A percentile compares a stretch with the other conserved stretches of the same genome.
These are phyloP conservation scores for Microdochium nivale DNA, from an alignment of 2,329 filamentous ascomycete genomes.

Conservation along the genomic window DNA sequence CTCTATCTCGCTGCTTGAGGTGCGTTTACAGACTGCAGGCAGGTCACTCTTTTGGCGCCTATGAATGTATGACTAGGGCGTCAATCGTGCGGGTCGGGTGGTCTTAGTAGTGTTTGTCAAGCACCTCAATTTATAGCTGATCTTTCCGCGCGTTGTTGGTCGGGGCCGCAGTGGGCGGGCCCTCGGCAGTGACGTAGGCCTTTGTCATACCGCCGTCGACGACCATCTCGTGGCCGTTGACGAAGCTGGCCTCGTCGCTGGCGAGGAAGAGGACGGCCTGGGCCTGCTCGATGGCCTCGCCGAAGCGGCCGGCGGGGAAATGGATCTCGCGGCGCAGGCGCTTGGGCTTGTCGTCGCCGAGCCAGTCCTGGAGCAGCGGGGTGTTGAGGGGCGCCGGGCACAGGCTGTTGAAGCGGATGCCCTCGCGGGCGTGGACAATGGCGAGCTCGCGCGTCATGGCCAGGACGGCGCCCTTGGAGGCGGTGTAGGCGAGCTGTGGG, in stretches of 20 bases:
- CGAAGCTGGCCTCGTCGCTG: conserved; percentile 81
- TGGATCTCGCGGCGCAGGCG: conserved; percentile 76
- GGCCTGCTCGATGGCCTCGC: conserved; percentile 89
- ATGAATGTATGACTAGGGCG: too few species aligned
- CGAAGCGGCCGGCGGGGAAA: conserved; percentile 81
- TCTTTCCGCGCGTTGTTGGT: conserved; percentile 50
- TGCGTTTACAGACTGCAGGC: too few species aligned
- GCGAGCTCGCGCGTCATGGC: conserved; percentile 85
- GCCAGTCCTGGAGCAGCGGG: conserved; percentile 84
- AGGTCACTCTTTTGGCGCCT: too few species aligned
- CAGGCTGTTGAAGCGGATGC: conserved; percentile 82
- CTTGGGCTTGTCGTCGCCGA: conserved; percentile 79
- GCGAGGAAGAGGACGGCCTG: conserved; percentile 83
- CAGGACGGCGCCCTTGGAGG: conserved; percentile 85
- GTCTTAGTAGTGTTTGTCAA: too few species aligned
- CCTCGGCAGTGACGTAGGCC: conserved; percentile 70
- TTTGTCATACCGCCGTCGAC: conserved; percentile 95
- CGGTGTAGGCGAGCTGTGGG: conserved; percentile 86
- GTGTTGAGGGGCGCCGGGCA: conserved; percentile 92
- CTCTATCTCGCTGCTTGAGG: too few species aligned
- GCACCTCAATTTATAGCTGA: conserved; percentile 32
- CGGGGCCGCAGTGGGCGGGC: conserved; percentile 43
- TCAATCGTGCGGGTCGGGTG: background rate
- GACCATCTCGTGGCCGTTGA: conserved; percentile 86
- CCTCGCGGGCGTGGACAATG: conserved; percentile 83